Evolutionary conservation across 1,139 yeast species (phyloP), one percentile per base, ranked within the genome.

Genomic region (Pichia sp.): DNA sequence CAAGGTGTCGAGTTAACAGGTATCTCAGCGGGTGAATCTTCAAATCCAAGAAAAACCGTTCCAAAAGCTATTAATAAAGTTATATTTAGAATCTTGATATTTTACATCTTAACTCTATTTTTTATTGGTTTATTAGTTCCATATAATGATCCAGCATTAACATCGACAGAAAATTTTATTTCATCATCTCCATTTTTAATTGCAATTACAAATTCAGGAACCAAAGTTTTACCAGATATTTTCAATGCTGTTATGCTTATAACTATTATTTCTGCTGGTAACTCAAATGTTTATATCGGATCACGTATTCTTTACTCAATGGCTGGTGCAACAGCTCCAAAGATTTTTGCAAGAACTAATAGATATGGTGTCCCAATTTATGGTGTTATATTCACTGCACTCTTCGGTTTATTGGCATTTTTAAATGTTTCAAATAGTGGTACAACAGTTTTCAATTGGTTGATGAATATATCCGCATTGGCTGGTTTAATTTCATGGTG

Each of bases 71-170:
- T 87, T 58, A 78, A 82, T 57, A 85, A 85, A 60, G 95, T 87
- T 32, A 78, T 87, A 54, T 75, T 79, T 68, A 78, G 97, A 66
- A 87, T 90, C 55, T 64, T 86, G 52, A 68, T 87, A 47, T 85
- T 90, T 62, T 90, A 86, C 72, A 80, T 90, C 59, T 71, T 84
- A 16, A 80, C 90, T 11, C 74, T 89, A 55, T 73, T 89, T 59
- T 85, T 89, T 67, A 76, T 87, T 60, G 96, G 97, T 29, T 65
- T 87, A 56, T 71, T 86, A 48, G 90, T 87, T 41, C 96, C 97
- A 37, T 87, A 65, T 60, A 71, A 85, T 55, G 92, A 87, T 57
- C 74, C 78, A 30, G 63, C 62, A 41, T 45, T 59, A 29, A 50
- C 56, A 26, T 33, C 46, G 0, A 55, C 49, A 24, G 50, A 50